Percentiles rank a stretch among this genome's conserved stretches.
These are phyloP conservation scores for Shiraia sp. DNA, from an alignment of 2,329 filamentous ascomycete species.

Conservation along the genomic window DNA sequence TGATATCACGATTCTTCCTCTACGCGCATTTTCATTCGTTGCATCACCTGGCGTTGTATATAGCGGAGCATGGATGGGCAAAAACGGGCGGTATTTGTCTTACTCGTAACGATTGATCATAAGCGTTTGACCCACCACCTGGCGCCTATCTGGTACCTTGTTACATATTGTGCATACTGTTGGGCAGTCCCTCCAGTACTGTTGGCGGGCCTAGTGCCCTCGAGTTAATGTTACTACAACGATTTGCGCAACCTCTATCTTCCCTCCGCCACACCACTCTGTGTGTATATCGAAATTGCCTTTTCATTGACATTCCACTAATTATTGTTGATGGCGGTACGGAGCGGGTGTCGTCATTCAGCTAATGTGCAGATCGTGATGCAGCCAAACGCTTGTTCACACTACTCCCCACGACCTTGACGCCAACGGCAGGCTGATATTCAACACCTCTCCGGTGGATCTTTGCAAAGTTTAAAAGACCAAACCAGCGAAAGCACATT, in stretches of 20 bases:
- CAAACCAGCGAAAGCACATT: background rate
- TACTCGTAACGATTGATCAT: background rate
- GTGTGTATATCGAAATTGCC: no score
- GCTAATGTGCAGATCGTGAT: no score
- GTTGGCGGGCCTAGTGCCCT: no score
- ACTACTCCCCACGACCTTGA: background rate
- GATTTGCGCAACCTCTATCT: no score
- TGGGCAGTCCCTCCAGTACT: no score
- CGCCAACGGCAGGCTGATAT: background rate
- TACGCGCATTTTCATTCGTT: conserved; percentile 1
- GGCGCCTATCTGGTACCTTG: background rate
- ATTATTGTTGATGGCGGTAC: no score
- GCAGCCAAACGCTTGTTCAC: background rate
- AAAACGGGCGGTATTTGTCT: conserved; percentile 4
- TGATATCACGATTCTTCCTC: background rate
- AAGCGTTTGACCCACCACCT: background rate
- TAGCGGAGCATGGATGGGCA: conserved; percentile 11
- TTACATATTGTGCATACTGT: no score
- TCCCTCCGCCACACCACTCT: no score
- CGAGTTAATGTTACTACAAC: no score
- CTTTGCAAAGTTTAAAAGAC: background rate
- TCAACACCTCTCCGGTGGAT: background rate
- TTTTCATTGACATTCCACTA: no score
- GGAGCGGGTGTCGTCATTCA: no score
- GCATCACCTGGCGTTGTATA: conserved; percentile 13